phyloP scores from a whole-genome alignment of 208 protist species.

The Novymonas esmeraldas region DNA sequence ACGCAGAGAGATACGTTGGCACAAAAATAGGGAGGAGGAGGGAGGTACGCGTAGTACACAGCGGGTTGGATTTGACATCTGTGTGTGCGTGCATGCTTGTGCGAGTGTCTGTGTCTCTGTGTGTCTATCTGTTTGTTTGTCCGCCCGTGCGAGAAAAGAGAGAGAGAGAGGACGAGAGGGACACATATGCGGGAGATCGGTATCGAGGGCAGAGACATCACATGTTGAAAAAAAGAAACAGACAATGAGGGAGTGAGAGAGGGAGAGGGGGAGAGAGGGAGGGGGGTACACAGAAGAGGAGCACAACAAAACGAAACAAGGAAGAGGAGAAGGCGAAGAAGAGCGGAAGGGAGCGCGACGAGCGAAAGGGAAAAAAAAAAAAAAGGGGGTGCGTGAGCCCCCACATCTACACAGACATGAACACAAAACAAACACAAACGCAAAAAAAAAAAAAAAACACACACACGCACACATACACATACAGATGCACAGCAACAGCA shows the following conservation, averaged over 20 bases:
- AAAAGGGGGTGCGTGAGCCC: not conserved
- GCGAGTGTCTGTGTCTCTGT: not conserved
- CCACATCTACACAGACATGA: not conserved
- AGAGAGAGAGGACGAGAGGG: not conserved
- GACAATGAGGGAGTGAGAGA: not conserved
- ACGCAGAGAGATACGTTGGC: too few species aligned
- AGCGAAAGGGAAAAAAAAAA: constrained; percentile 9
- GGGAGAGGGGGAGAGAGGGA: not conserved
- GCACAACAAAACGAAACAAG: too few species aligned
- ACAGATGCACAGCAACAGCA: not conserved
- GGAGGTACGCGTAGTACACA: too few species aligned
- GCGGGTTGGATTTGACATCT: too few species aligned
- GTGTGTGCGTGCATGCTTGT: not conserved
- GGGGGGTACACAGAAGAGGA: not conserved
- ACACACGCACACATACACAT: not conserved
- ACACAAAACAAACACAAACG: not conserved
- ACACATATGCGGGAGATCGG: not conserved
- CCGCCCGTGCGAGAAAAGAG: not conserved
- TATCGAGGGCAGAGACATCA: not conserved
- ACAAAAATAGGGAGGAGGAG: not conserved
- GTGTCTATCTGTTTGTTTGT: not conserved
- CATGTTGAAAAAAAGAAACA: not conserved
- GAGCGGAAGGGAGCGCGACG: not conserved
- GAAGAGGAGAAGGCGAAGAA: too few species aligned
- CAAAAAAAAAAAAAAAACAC: constrained; percentile 1